Percentiles rank a stretch among this genome's conserved stretches.
phyloP scores from a whole-genome alignment of 2,329 filamentous ascomycete genomes.

The Ploettnerulaceae sp. region DNA sequence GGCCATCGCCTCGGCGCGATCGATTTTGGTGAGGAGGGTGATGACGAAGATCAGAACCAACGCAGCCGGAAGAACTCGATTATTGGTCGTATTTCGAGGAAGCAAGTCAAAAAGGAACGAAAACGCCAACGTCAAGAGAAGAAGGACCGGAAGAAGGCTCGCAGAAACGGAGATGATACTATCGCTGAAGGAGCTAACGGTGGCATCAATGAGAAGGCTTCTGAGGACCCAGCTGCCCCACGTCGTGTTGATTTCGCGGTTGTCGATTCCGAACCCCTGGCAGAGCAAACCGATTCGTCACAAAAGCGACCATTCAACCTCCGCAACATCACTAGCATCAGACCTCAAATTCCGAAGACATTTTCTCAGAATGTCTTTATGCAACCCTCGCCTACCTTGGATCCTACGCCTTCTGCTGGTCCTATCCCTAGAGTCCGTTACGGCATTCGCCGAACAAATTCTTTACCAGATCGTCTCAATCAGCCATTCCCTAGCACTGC shows the following conservation, averaged over 20 bases:
- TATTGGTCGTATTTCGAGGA: conserved; percentile 28
- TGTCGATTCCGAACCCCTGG: conserved; percentile 32
- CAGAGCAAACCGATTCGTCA: conserved; percentile 19
- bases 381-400: conserved; percentile 37
- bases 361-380: conserved; percentile 68
- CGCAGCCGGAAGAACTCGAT: conserved; percentile 29
- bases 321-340: conserved; percentile 48
- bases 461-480: conserved; percentile 65
- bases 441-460: conserved; percentile 69
- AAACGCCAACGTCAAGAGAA: conserved; percentile 23
- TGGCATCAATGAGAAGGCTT: conserved; percentile 22
- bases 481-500: conserved; percentile 25
- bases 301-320: conserved; percentile 49
- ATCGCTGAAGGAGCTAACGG: conserved; percentile 25
- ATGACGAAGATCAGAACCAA: conserved; percentile 39
- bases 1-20: conserved; percentile 35
- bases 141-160: conserved; percentile 23
- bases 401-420: conserved; percentile 30
- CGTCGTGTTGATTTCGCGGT: conserved; percentile 57
- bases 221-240: conserved; percentile 37
- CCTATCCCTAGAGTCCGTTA: conserved; percentile 54
- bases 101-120: conserved; percentile 36
- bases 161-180: conserved; percentile 21
- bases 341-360: conserved; percentile 58
- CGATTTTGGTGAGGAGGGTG: conserved; percentile 49